Evolutionary conservation across 345 rosid species (phyloP).

Genomic region (Bruguiera gymnorhiza): DNA sequence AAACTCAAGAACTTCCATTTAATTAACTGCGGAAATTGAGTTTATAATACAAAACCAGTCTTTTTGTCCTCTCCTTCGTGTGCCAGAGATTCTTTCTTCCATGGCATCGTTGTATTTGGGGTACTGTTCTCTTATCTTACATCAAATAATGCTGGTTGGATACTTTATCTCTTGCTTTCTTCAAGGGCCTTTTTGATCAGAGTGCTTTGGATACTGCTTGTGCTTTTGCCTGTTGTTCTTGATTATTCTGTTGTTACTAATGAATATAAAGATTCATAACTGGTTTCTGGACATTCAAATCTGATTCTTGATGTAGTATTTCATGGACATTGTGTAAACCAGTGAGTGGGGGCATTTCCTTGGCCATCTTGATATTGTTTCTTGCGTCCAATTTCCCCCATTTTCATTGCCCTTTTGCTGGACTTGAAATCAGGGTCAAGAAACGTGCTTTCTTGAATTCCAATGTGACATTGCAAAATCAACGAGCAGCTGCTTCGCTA

Average conservation of each 20-base stretch:
- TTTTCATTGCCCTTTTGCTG: constrained; percentile 19
- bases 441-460: constrained; percentile 11
- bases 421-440: constrained; percentile 16
- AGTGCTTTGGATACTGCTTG: no score
- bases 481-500: neutral
- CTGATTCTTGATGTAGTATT: neutral
- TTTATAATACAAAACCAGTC: no score
- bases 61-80: neutral
- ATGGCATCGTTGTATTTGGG: constrained; percentile 10
- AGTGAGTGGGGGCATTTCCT: constrained; percentile 8
- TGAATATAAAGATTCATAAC: no score
- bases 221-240: no score
- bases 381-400: constrained; percentile 12
- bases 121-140: constrained; percentile 4
- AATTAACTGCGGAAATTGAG: no score
- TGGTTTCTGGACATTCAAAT: neutral
- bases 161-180: neutral
- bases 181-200: no score
- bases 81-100: neutral
- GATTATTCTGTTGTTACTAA: no score
- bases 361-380: constrained; percentile 17
- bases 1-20: no score
- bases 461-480: constrained; percentile 2
- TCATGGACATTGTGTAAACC: constrained; percentile 17
- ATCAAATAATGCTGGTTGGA: constrained; percentile 6